Evolutionary conservation across 106 monocot species (phyloP), one percentile per base, ranked within the genome.

Genomic region (Amphibolis antarctica): DNA sequence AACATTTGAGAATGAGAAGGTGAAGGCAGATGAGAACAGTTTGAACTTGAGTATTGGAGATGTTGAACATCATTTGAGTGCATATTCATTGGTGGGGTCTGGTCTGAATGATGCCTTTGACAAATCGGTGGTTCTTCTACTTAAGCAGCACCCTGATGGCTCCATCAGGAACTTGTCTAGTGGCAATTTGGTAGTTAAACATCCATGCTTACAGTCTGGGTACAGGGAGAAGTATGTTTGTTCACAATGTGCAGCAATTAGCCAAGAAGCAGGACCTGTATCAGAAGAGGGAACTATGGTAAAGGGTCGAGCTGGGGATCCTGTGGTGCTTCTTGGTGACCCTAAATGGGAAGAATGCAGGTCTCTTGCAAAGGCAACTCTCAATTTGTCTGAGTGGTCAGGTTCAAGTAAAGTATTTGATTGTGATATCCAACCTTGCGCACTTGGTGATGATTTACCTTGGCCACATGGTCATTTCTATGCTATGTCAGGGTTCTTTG

Each of bases 21-120:
- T 74, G 12, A 58, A 62, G 24, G 62, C 74, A 28, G 82, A 80
- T 63, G 79, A 78, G 21, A 84, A 77, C 12, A 54, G 81, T 49
- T 75, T 96, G 57, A 81, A 70, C 69, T 71, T 89, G 68, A 86
- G 68, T 21, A 89, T 86, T 47, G 89, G 86, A 46, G 68, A 63
- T 13, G 67, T 71, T 50, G 82, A 49, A 12, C 94, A 89, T 77
- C 83, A 86, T 63, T 73, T 96, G 23, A 86, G 78, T 71, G 94
- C 94, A 15, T 96, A 86, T 78, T 96, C 94, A 65, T 68, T 96
- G 23, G 59, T 81, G 24, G 89, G 94, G 5, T 96, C 86, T 76
- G 94, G 94, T 14, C 54, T 96, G 42, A 89, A 96, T 70, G 89
- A 96, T 76, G 94, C 94, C 46, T 94, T 94, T 72, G 94, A 83